Base-by-base conservation (phyloP, 805 yeast species). In the Debaryomyces tyrocola region DNA sequence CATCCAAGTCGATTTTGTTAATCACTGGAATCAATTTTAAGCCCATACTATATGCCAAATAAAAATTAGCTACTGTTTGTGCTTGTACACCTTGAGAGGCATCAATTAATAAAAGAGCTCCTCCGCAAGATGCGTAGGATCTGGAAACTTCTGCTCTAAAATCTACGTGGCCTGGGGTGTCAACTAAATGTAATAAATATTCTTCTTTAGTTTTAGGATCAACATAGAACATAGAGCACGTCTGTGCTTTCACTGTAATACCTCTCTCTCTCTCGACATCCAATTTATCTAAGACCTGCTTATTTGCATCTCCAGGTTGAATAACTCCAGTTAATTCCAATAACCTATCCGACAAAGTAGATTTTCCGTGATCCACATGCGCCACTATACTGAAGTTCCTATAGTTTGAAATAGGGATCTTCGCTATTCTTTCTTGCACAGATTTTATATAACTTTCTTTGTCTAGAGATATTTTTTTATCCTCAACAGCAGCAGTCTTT, bases 121-220 rank as follows among this genome's bases (percentile, higher is more conserved):
- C 98, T 33, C 91, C 96, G 71, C 97, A 94, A 0, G 97, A 87
- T 2, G 97, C 97, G 66, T 91, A 91, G 6, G 96, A 88, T 55
- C 98, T 70, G 4, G 95, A 83, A 1, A 92, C 99, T 58, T 92
- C 99, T 7, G 94, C 85, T 44, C 97, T 74, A 64, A 92, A 92
- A 64, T 92, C 99, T 28, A 94, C 98, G 63, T 92, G 99, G 0
- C 99, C 99, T 0, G 99, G 99, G 0, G 98, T 92, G 64, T 92
- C 99, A 38, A 94, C 97, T 38, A 92, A 71, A 70, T 92, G 97
- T 39, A 92, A 69, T 45, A 94, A 66, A 61, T 89, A 94, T 55
- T 92, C 97, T 55, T 80, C 71, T 2, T 82, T 80, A 7, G 80
- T 73, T 52, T 82, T 74, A 1, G 71, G 69, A 44, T 72, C 70